phyloP scores from a whole-genome alignment of 73 alveolate species.

The Symbiodinium pilosum region DNA sequence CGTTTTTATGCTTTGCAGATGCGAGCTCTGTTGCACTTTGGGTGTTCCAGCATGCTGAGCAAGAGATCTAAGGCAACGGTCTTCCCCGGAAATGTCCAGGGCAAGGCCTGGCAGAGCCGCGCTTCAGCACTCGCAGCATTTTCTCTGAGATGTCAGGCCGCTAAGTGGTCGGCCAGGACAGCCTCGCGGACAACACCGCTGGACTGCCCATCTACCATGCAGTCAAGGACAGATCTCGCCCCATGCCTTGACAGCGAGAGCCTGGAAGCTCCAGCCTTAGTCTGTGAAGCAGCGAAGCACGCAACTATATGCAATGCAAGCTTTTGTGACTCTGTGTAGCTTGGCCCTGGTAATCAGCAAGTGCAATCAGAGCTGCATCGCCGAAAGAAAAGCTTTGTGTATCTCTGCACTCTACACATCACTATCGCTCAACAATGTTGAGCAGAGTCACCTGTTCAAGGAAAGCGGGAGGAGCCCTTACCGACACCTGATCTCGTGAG shows the following conservation, averaged over 20 bases:
- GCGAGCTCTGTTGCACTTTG: too few relatives aligned
- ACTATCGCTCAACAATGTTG: too few relatives aligned
- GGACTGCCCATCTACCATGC: neutral
- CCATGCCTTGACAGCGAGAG: neutral
- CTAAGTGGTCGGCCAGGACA: neutral
- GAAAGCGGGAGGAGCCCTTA: conserved; percentile 4
- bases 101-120: neutral
- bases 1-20: too few relatives aligned
- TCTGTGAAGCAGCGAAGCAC: neutral
- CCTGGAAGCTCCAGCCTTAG: neutral
- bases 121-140: neutral
- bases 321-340: too few relatives aligned
- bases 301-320: too few relatives aligned
- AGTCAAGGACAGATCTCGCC: neutral
- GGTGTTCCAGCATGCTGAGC: too few relatives aligned
- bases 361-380: too few relatives aligned
- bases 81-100: neutral
- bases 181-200: neutral
- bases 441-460: neutral
- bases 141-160: neutral
- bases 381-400: too few relatives aligned
- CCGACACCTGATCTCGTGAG: conserved; percentile 44
- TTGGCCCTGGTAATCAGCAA: too few relatives aligned
- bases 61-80: neutral
- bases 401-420: too few relatives aligned